Conservation (phyloP, 2,329 filamentous ascomycete species). For the Coniochaeta hoffmannii region DNA sequence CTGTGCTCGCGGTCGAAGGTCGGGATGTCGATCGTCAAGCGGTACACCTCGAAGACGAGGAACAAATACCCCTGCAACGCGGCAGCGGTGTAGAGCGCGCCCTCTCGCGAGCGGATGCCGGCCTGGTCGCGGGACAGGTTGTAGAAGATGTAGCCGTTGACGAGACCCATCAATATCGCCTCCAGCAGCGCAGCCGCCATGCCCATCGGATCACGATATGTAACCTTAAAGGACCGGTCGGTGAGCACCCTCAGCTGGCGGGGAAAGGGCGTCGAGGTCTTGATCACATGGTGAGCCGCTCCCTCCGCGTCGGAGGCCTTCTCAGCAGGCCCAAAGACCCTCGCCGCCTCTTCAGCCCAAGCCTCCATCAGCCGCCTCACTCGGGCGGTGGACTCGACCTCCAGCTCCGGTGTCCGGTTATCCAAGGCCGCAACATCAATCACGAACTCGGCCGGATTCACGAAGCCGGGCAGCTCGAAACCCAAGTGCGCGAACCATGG, state of each 20-base stretch:
- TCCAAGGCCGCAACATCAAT: conserved; percentile 71
- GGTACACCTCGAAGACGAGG: conserved; percentile 68
- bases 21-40: conserved; percentile 66
- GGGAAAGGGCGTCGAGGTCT: conserved; percentile 45
- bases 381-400: conserved; percentile 49
- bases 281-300: conserved; percentile 5
- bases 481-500: conserved; percentile 57
- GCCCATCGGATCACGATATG: conserved; percentile 69
- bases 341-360: conserved; percentile 41
- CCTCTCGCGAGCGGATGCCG: conserved; percentile 67
- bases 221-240: conserved; percentile 61
- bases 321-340: background rate
- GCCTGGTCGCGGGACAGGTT: conserved; percentile 56
- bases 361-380: conserved; percentile 53
- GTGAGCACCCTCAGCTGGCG: conserved; percentile 62
- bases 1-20: conserved; percentile 69
- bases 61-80: conserved; percentile 71
- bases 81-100: conserved; percentile 63
- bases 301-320: background rate
- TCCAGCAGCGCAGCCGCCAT: conserved; percentile 64
- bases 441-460: conserved; percentile 71
- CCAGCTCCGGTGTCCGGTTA: conserved; percentile 59
- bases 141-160: conserved; percentile 68
- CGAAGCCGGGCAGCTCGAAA: conserved; percentile 58
- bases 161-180: conserved; percentile 61